A percentile compares a stretch with the other conserved stretches of the same genome.
Conservation (phyloP, 176 grass and related monocot species). For the Rhipidocladum racemiflorum region DNA sequence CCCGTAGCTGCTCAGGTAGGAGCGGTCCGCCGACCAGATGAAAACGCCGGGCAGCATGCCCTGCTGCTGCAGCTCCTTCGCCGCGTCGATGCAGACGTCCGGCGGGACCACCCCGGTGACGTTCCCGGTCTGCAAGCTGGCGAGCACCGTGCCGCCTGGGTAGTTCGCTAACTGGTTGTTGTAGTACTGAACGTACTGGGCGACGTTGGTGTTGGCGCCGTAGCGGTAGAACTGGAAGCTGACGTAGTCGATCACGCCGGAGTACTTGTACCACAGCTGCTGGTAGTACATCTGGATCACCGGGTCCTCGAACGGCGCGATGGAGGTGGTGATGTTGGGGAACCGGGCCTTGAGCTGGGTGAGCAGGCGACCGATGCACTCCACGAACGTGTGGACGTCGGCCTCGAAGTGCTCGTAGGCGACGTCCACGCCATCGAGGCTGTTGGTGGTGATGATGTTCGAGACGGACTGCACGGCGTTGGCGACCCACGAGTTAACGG, state of each 20-base stretch:
- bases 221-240: slow-evolving; percentile 86
- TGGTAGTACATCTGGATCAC: slow-evolving; percentile 33
- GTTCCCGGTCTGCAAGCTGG: slow-evolving; percentile 46
- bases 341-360: slow-evolving; percentile 32
- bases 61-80: slow-evolving; percentile 38
- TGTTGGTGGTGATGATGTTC: too few species aligned
- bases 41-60: slow-evolving; percentile 57
- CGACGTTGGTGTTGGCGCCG: slow-evolving; percentile 31
- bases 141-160: slow-evolving; percentile 36
- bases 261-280: slow-evolving; percentile 43
- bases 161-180: slow-evolving; percentile 32
- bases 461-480: slow-evolving; percentile 42
- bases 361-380: slow-evolving; percentile 42
- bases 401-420: slow-evolving; percentile 57
- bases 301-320: slow-evolving; percentile 36
- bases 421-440: slow-evolving; percentile 16
- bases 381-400: slow-evolving; percentile 34
- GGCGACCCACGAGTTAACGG: slow-evolving; percentile 40
- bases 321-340: slow-evolving; percentile 37
- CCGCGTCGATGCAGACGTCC: slow-evolving; percentile 26
- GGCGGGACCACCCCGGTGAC: slow-evolving; percentile 7
- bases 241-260: slow-evolving; percentile 48
- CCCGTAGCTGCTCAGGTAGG: background rate
- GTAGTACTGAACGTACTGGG: slow-evolving; percentile 42
- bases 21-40: slow-evolving; percentile 57